phyloP scores from a whole-genome alignment of 2,329 filamentous ascomycete species.

The Talaromyces marneffei region DNA sequence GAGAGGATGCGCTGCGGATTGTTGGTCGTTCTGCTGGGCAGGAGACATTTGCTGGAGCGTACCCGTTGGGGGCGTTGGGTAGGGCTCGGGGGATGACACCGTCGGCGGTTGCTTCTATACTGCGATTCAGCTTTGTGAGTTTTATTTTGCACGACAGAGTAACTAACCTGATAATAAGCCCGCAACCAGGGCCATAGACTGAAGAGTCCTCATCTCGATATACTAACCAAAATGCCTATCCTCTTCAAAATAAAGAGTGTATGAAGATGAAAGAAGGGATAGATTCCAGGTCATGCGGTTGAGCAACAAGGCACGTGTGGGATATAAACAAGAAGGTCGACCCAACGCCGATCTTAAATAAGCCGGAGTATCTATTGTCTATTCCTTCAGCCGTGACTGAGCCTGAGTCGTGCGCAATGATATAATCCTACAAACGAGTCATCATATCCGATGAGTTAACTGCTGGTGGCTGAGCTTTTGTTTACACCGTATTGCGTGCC shows the following conservation, averaged over 20 bases:
- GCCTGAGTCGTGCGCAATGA: neutral
- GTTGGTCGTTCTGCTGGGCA: slow-evolving; percentile 66
- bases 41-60: slow-evolving; percentile 61
- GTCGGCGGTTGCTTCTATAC: neutral
- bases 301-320: neutral
- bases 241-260: neutral
- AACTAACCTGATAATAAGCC: slow-evolving; percentile 9
- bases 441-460: neutral
- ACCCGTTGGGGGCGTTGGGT: slow-evolving; percentile 59
- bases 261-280: neutral
- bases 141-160: too few relatives aligned
- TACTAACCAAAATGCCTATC: neutral
- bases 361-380: neutral
- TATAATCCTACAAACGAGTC: neutral
- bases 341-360: neutral
- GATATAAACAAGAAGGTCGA: neutral
- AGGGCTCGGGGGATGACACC: slow-evolving; percentile 34
- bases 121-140: too few relatives aligned
- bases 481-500: neutral
- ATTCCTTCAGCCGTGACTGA: neutral
- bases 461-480: neutral
- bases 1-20: slow-evolving; percentile 56
- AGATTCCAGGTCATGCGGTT: neutral
- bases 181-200: slow-evolving; percentile 5
- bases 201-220: neutral